Conservation (phyloP, 306 rosid species). For the Ammopiptanthus mongolicus region DNA sequence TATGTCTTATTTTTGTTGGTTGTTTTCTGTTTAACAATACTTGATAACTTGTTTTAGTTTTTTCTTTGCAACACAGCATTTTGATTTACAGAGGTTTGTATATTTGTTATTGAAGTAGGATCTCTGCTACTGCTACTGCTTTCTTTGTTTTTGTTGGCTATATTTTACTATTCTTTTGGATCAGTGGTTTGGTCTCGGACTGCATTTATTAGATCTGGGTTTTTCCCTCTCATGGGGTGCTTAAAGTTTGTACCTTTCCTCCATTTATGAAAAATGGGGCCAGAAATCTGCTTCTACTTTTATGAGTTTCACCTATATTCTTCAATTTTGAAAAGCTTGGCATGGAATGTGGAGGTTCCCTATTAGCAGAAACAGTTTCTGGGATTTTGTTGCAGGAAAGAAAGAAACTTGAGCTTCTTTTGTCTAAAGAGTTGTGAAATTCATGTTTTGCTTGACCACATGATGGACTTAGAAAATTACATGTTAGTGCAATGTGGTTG, state of each 20-base stretch:
- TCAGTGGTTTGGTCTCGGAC: slow-evolving; percentile 8
- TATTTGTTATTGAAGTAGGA: neutral
- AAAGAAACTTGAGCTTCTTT: neutral
- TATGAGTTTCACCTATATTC: neutral
- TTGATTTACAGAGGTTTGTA: neutral
- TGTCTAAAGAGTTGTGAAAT: neutral
- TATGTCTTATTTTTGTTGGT: neutral
- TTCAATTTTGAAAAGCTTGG: neutral
- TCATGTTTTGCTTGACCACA: neutral
- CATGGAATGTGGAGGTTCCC: neutral
- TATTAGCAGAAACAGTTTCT: neutral
- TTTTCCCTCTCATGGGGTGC: neutral
- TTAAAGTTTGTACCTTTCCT: neutral
- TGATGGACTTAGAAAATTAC: slow-evolving; percentile 14
- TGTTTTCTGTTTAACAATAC: neutral
- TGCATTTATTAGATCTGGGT: slow-evolving; percentile 39
- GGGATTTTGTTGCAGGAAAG: neutral
- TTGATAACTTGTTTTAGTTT: neutral
- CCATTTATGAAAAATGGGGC: neutral
- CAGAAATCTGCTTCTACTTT: neutral
- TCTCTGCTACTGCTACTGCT: neutral
- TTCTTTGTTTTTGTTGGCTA: neutral
- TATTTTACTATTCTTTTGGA: neutral
- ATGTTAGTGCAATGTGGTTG: slow-evolving; percentile 23
- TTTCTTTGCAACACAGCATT: neutral